Evolutionary conservation across 1,139 yeast genomes (phyloP).

Genomic region (Scheffersomyces segobiensis): DNA sequence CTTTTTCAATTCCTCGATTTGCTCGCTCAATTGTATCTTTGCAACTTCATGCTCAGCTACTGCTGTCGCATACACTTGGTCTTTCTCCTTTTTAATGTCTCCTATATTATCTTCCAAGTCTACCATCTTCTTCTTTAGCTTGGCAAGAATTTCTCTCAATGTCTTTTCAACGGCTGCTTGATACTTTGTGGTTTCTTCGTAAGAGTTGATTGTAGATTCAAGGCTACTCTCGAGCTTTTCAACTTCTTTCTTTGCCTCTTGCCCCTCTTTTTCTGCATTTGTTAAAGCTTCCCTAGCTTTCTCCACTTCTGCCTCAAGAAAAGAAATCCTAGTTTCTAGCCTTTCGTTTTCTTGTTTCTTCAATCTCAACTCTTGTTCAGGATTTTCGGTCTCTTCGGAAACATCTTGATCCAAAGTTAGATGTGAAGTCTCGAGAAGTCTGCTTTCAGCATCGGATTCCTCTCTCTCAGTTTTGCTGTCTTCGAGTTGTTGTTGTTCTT

Average conservation of each 20-base stretch:
- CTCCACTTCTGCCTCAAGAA: background rate
- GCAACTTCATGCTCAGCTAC: background rate
- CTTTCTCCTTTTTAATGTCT: background rate
- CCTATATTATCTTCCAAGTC: background rate
- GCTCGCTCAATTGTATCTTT: background rate
- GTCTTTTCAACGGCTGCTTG: background rate
- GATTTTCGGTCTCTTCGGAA: background rate
- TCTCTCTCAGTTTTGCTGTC: background rate
- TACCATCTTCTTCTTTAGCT: background rate
- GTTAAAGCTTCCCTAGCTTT: background rate
- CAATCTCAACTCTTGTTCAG: background rate
- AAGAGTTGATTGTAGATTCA: background rate
- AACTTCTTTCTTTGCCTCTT: conserved; percentile 1
- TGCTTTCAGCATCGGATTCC: background rate
- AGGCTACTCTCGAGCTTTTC: background rate
- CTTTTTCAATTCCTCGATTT: background rate
- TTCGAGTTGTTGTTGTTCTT: too few species aligned
- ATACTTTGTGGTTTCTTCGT: background rate
- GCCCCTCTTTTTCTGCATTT: conserved; percentile 1
- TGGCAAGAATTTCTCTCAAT: conserved; percentile 1
- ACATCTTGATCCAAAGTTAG: too few species aligned
- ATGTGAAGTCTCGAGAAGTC: background rate
- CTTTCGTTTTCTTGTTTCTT: background rate
- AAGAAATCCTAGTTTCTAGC: background rate
- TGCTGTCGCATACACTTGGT: background rate